Base-by-base conservation (phyloP, 2,329 filamentous ascomycete species). In the Aspergillus intermedius region DNA sequence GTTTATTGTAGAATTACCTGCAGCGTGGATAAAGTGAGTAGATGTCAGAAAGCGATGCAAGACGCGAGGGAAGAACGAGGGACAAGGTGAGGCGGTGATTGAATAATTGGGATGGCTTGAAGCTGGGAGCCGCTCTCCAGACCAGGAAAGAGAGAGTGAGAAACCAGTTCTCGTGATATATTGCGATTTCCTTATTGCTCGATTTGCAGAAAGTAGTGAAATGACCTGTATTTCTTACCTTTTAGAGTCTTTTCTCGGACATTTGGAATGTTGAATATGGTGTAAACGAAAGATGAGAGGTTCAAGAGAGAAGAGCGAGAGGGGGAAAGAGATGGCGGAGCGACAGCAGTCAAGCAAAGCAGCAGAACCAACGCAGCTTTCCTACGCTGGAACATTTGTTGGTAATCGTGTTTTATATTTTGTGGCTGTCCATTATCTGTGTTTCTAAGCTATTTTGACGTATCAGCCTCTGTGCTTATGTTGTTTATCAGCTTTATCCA, bases 151-250 rank as follows among this genome's bases (percentile, higher is more conserved):
- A 43, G 50, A 49, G 65, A 73, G 10, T 80, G 63, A 30, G 25
- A 30, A 30, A 30, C 25, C 25, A 12, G 25, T 30, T 10, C 25
- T 12, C 25, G 25, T 30, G 25, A 30, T 30, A 30, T 30, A 30
- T 12, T 9, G 9, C 10, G 25, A 30, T 30, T 30, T 30, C 25
- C 25, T 12, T 30, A 30, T 30, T 30, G 10, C 25, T 30, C 25
- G 25, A 62, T 88, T 47, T 54, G 34, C 15, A n/a, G 5, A 35
- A 17, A 35, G n/a, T 17, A 17, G 34, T 30, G n/a, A 35, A n/a
- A 35, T 17, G 5, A 35, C 15, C 8, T 35, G 3, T n/a, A 28
- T 34, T 35, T 19, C 32, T 28, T 21, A 19, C 19, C 23, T 45
- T 45, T 32, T 19, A 45, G 9, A 21, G 19, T 15, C 13, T 44